Conservation (phyloP, 345 rosid species). For the Schrenkiella parvula region DNA sequence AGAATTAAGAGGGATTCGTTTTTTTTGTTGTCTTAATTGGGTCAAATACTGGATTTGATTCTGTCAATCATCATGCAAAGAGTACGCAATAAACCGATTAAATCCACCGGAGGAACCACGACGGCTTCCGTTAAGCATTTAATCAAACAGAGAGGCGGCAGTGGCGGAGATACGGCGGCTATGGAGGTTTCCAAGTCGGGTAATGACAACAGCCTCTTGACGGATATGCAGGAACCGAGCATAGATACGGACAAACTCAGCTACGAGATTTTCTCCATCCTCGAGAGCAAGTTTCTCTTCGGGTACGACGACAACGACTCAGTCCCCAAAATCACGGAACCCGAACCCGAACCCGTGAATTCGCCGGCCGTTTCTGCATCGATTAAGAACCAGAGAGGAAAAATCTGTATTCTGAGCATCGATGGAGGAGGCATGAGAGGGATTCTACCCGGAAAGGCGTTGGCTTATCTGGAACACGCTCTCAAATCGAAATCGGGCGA, state of each 20-base stretch:
- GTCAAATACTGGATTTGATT: conserved; percentile 2
- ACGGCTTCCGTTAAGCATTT: conserved; percentile 7
- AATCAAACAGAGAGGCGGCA: conserved; percentile 11
- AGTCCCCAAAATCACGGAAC: conserved; percentile 48
- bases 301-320: conserved; percentile 47
- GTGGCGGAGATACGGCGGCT: conserved; percentile 12
- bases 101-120: not conserved
- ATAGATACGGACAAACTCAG: conserved; percentile 94
- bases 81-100: conserved; percentile 23
- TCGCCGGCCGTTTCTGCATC: conserved; percentile 22
- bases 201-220: conserved; percentile 26
- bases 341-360: conserved; percentile 41
- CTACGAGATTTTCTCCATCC: conserved; percentile 93
- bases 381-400: conserved; percentile 88
- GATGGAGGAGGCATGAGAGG: conserved; percentile 98
- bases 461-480: conserved; percentile 78
- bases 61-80: conserved; percentile 31
- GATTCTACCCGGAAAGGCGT: conserved; percentile 78
- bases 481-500: conserved; percentile 76
- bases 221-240: conserved; percentile 88
- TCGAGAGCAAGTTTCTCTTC: conserved; percentile 85
- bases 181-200: conserved; percentile 31
- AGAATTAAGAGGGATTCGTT: not conserved
- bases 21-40: not conserved
- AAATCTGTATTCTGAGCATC: conserved; percentile 76